Evolutionary conservation across 208 protist species (phyloP), one percentile per base, ranked within the genome.

Genomic region (Crithidia brevicula): DNA sequence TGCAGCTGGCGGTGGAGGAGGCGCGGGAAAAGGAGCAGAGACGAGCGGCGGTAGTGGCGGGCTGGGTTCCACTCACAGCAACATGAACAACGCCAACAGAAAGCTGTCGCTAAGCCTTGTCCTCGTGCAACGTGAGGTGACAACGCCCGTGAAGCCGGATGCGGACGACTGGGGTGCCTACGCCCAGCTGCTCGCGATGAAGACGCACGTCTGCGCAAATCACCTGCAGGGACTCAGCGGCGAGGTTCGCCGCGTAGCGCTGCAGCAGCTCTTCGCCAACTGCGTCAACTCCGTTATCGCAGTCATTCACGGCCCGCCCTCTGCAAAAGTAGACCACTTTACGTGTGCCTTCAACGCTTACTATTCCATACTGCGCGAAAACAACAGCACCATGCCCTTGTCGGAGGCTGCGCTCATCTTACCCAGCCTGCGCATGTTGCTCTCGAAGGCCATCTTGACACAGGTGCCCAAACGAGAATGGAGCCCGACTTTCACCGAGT

Each of bases 281-380:
- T 85, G 82, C 33, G 88, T 88, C 33, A 96, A 96, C 62, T 83
- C 86, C 38, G 81, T 86, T 25, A 91, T 93, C 53, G 88, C 87
- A 3, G 83, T 83, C 20, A 70, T 80, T 25, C 83, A 82, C 50
- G 88, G 78, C 2, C 81, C 80, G 0, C 18, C 34, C 2, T 13
- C 34, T 6, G 43, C 42, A 8, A 74, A 76, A 16, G 42, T 65
- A 28, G 57, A 20, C 4, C 74, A 75, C 18, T 74, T 91, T 33
- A 57, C 58, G 4, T 23, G 61, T 10, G 73, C 76, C 16, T 72
- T 88, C 58, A n/a, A 16, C 22, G 28, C 83, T 4, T 86, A 81
- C 77, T 79, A 80, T 45, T 25, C 57, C 18, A 67, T 70, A 13
- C 34, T 86, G 38, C 47, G 53, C 36, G 57, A 63, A 11, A 49